Evolutionary conservation across 2,329 filamentous ascomycete species (phyloP).

Genomic region (Calonectria honghensis): DNA sequence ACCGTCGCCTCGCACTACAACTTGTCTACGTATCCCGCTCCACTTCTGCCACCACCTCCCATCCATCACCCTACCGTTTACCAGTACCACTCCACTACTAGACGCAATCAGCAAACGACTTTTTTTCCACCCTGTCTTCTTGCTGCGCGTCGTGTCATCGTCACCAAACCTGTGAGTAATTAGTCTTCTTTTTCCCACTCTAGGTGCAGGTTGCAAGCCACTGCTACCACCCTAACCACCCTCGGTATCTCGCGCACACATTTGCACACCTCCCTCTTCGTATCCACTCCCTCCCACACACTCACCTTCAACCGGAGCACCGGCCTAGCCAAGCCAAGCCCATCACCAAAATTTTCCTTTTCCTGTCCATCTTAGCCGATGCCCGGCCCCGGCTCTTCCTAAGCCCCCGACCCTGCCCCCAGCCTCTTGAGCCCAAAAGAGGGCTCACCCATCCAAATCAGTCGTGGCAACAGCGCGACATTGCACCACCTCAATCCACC

Average conservation of each 20-base stretch:
- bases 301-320: constrained; percentile 30
- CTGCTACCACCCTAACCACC: constrained; percentile 37
- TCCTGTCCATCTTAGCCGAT: constrained; percentile 33
- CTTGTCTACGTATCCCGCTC: constrained; percentile 35
- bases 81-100: constrained; percentile 35
- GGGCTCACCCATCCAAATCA: constrained; percentile 35
- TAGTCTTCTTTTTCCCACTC: constrained; percentile 38
- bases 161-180: constrained; percentile 38
- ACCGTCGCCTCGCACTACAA: constrained; percentile 35
- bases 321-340: constrained; percentile 28
- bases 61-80: constrained; percentile 30
- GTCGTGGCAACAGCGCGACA: constrained; percentile 38
- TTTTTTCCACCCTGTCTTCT: constrained; percentile 14
- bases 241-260: constrained; percentile 35
- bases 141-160: constrained; percentile 40
- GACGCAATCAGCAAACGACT: constrained; percentile 36
- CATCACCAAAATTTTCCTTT: constrained; percentile 29
- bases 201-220: constrained; percentile 34
- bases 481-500: constrained; percentile 39
- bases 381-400: constrained; percentile 34
- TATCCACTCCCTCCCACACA: constrained; percentile 31
- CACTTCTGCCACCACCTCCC: constrained; percentile 32
- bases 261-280: constrained; percentile 27
- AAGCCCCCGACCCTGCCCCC: constrained; percentile 22
- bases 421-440: constrained; percentile 28